These are phyloP conservation scores for Lichina pygmaea DNA, from an alignment of 495 filamentous ascomycete genomes.

Conservation along the genomic window DNA sequence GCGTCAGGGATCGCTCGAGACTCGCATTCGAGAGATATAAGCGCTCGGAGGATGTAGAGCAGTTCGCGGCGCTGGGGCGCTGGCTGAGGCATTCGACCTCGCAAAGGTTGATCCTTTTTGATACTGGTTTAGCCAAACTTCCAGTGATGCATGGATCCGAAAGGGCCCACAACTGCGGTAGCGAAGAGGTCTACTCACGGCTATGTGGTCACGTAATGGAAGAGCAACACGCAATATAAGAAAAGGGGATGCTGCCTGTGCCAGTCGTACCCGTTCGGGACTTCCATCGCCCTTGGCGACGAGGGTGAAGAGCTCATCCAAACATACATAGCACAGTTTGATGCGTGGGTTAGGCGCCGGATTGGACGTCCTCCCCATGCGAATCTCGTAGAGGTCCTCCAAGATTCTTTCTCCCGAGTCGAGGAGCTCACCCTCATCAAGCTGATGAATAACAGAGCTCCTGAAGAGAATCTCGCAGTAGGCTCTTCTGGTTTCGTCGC, in stretches of 20 bases:
- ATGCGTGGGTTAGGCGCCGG: conserved; percentile 32
- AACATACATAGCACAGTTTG: conserved; percentile 50
- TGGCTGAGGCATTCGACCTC: conserved; percentile 82
- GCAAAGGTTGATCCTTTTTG: conserved; percentile 49
- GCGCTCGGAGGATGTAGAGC: conserved; percentile 33
- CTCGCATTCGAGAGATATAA: conserved; percentile 41
- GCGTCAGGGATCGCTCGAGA: conserved; percentile 42
- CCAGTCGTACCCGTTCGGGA: conserved; percentile 26
- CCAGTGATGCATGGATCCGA: neutral
- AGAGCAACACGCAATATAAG: conserved; percentile 61
- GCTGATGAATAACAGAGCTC: conserved; percentile 54
- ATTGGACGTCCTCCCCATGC: conserved; percentile 44
- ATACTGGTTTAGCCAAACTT: neutral
- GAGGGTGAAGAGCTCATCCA: conserved; percentile 60
- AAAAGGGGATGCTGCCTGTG: conserved; percentile 54
- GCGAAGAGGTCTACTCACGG: conserved; percentile 8
- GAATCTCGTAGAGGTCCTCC: conserved; percentile 31
- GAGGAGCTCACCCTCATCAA: conserved; percentile 35
- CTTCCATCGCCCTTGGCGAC: conserved; percentile 19
- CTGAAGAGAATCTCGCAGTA: conserved; percentile 59
- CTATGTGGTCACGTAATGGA: conserved; percentile 54
- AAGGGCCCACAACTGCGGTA: neutral
- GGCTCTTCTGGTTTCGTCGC: conserved; percentile 35
- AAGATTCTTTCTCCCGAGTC: conserved; percentile 23
- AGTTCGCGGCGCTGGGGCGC: conserved; percentile 55